phyloP scores from a whole-genome alignment of 257 asterid genomes.

The Jacaranda mimosifolia region DNA sequence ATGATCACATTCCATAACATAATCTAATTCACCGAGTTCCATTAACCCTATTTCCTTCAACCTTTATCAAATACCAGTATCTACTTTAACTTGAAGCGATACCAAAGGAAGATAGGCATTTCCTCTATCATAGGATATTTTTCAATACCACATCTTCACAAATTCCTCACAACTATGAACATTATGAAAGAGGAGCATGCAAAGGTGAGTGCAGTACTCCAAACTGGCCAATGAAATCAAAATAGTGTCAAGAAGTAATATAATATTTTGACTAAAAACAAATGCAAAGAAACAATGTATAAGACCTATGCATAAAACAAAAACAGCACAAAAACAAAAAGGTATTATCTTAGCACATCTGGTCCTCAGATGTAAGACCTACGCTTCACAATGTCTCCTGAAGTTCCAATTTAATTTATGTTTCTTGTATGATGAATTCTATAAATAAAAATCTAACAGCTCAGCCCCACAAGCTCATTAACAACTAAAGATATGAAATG shows the following conservation, averaged over 20 bases:
- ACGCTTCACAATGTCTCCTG: not conserved
- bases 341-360: not conserved
- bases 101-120: not conserved
- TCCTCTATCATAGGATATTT: not conserved
- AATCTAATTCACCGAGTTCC: not conserved
- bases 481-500: not conserved
- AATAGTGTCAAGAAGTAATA: not conserved
- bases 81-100: constrained; percentile 9
- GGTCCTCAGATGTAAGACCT: not conserved
- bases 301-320: not conserved
- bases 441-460: not conserved
- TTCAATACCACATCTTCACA: not conserved
- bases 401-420: not conserved
- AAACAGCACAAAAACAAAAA: not conserved
- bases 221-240: not conserved
- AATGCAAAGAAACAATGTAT: not conserved
- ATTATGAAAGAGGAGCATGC: not conserved
- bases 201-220: not conserved
- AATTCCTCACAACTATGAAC: not conserved
- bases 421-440: not conserved
- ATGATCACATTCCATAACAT: not conserved
- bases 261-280: not conserved
- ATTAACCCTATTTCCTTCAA: not conserved
- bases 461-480: constrained; percentile 7
- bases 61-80: not conserved